Evolutionary conservation across 345 rosid genomes (phyloP), one percentile per base, ranked within the genome.

Genomic region (Schrenkiella parvula): DNA sequence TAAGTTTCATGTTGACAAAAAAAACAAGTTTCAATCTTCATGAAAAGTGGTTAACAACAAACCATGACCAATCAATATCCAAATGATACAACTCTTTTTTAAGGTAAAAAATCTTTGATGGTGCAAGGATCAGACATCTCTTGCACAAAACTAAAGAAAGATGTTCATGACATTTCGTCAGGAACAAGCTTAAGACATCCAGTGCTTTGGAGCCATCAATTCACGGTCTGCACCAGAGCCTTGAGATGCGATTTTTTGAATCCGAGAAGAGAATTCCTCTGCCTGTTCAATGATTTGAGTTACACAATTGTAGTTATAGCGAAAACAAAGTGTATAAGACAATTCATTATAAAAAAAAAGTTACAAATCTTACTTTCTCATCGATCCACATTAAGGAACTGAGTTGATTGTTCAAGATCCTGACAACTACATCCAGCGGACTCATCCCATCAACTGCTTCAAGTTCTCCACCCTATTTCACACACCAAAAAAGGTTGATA

Each of bases 381-480:
- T 95, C 99, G 51, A 95, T 86, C 98, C 97, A 91, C 93, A 91
- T 88, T 39, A 95, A 82, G 67, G 99, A 95, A 70, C 97, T 88
- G 13, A 95, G 85, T 84, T 95, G 99, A 81, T 95, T 95, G 85
- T 95, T 95, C 68, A 95, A 80, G 80, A 95, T 91, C 47, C 86
- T 81, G 37, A 89, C 96, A 35, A 95, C 97, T 78, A 83, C 86
- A 76, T 95, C 99, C 54, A 95, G 58, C 32, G 99, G 98, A 77
- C 86, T 80, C 96, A 88, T 89, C 70, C 89, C 88, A 50, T 88
- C 97, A 22, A 87, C 51, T 29, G 89, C 77, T 62, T 87, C 96
- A 15, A 88, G 87, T 66, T 89, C 98, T 70, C 96, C 98, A 39
- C 97, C 98, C 98, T 95, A 51, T 42, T 51, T 51, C 21, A 68